phyloP scores from a whole-genome alignment of 1,139 yeast genomes.

The Protomyces macrosporus region DNA sequence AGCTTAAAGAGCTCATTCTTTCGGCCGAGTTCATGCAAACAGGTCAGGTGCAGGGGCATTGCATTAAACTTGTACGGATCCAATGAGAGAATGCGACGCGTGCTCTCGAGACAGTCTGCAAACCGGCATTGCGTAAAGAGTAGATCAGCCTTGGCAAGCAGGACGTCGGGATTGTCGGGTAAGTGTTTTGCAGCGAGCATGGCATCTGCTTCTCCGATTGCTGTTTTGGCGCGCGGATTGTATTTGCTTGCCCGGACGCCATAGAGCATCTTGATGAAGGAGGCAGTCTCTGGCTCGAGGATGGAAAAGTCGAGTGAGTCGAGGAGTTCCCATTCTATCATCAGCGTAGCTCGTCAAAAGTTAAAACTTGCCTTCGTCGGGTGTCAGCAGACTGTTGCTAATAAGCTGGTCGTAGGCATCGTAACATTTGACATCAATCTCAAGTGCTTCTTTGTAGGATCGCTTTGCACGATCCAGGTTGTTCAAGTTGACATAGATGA shows the following conservation, averaged over 20 bases:
- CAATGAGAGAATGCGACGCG: conserved; percentile 50
- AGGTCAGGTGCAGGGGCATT: conserved; percentile 74
- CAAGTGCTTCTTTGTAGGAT: conserved; percentile 78
- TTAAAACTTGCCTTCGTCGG: conserved; percentile 51
- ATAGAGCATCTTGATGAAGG: conserved; percentile 68
- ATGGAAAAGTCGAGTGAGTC: conserved; percentile 63
- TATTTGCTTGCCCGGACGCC: conserved; percentile 68
- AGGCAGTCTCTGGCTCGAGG: conserved; percentile 61
- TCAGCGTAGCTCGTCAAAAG: background rate
- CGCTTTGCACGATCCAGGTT: conserved; percentile 83
- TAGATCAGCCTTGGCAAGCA: conserved; percentile 65
- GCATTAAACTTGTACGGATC: conserved; percentile 71
- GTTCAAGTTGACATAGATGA: conserved; percentile 74
- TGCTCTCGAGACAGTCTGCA: conserved; percentile 65
- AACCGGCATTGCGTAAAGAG: conserved; percentile 74
- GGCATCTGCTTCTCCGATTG: conserved; percentile 51
- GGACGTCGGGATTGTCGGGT: conserved; percentile 61
- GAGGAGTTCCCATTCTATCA: conserved; percentile 65
- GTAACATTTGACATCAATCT: conserved; percentile 83
- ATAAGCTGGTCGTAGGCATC: conserved; percentile 86
- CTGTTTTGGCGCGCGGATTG: conserved; percentile 41
- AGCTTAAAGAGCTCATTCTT: conserved; percentile 72
- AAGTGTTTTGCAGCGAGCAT: conserved; percentile 64
- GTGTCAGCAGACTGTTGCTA: conserved; percentile 68
- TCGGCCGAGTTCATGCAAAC: conserved; percentile 78